Evolutionary conservation across 192 early-diverging fungal species (phyloP), one percentile per base, ranked within the genome.

Genomic region (Rhizoclosmatium sp.): DNA sequence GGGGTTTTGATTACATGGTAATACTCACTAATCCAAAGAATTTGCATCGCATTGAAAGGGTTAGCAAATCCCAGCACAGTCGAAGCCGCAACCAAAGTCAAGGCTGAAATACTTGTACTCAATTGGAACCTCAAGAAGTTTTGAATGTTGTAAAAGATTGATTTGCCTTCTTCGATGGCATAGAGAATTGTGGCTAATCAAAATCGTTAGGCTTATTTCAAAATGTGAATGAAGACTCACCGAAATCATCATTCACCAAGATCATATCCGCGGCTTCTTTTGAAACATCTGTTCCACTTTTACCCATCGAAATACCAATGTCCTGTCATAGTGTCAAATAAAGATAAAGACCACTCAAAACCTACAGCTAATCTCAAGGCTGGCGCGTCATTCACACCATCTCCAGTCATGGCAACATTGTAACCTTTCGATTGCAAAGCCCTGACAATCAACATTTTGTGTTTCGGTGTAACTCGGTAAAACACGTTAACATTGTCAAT

Each of bases 1-100:
- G 62, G 60, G 19, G 59, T 46, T 23, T 19, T 9, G 5, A 21
- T 2, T 39, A 47, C 44, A 59, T 40, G 46, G 42, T 45, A 46
- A 77, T 75, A 89, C 92, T 87, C 91, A 97, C 93, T 99, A 69
- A 99, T 99, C 95, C 95, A 99, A 68, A 99, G 84, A 82, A 99
- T 97, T 81, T 99, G 97, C 97, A 99, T 99, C 9, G 97, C 93
- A 80, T 99, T 99, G 71, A 99, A 87, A 58, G 97, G 97, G 72
- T 97, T 96, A 23, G 89, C 86, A 10, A 96, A 82, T 47, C 95
- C 95, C 79, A 96, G 89, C 21, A 98, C 79, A 4, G 95, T 97
- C 12, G 95, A 87, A 41, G 94, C 75, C 23, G 96, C 95, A 78
- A 99, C 95, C 79, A 99, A 82, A 1, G 93, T 88, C 68, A 99